Evolutionary conservation across 1,284 basidiomycete genomes (phyloP).

Genomic region (Cutaneotrichosporon dermatis): DNA sequence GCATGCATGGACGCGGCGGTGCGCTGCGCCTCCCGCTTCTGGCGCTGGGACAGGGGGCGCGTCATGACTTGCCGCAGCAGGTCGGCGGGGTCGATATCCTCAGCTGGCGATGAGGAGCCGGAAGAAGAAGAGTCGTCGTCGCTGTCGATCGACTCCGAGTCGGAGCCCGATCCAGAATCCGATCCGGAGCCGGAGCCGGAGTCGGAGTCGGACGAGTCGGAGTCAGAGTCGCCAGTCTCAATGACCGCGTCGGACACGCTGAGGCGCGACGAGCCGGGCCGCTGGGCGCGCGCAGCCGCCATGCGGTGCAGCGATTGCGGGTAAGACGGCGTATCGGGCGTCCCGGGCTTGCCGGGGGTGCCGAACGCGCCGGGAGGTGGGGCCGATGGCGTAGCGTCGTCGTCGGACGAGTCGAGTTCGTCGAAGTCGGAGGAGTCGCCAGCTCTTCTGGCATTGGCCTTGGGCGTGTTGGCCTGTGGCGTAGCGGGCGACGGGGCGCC

Average conservation of each 20-base stretch:
- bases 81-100: conserved; percentile 19
- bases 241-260: conserved; percentile 43
- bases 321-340: conserved; percentile 11
- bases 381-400: not conserved
- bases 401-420: not conserved
- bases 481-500: not conserved
- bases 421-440: too few relatives aligned
- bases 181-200: not conserved
- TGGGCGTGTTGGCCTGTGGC: not conserved
- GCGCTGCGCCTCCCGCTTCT: conserved; percentile 24
- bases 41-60: conserved; percentile 27
- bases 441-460: too few relatives aligned
- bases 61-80: conserved; percentile 29
- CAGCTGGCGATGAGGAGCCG: not conserved
- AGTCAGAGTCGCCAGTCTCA: conserved; percentile 35
- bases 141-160: conserved; percentile 9
- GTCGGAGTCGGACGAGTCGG: not conserved
- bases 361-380: too few relatives aligned
- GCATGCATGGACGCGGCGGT: conserved; percentile 33
- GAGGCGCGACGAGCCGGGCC: conserved; percentile 36
- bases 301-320: conserved; percentile 28
- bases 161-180: conserved; percentile 3
- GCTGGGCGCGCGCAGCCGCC: conserved; percentile 24
- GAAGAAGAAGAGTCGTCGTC: conserved; percentile 7
- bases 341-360: not conserved